phyloP scores from a whole-genome alignment of 2,329 filamentous ascomycete species.

The Aspergillus awamori region DNA sequence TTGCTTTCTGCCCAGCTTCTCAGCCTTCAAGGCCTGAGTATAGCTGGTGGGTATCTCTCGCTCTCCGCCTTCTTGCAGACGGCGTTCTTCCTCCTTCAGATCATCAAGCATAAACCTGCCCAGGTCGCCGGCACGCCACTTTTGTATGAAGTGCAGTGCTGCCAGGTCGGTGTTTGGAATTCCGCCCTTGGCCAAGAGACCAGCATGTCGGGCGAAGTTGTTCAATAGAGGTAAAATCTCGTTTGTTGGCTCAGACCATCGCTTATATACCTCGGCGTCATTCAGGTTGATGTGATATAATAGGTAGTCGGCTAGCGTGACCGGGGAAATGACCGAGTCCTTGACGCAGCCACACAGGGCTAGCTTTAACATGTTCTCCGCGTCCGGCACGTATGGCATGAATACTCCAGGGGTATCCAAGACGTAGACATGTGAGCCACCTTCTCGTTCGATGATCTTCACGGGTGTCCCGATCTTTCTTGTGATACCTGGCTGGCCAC shows the following conservation, averaged over 20 bases:
- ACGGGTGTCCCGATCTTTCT: constrained; percentile 81
- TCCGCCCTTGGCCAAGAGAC: constrained; percentile 74
- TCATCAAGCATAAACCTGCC: constrained; percentile 81
- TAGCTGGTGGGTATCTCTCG: constrained; percentile 43
- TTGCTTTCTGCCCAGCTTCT: constrained; percentile 37
- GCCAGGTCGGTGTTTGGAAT: constrained; percentile 70
- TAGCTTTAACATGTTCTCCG: constrained; percentile 92
- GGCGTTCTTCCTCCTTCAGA: constrained; percentile 63
- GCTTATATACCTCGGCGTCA: constrained; percentile 64
- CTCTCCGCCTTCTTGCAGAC: constrained; percentile 41
- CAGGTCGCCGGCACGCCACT: constrained; percentile 76
- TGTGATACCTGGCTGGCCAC: constrained; percentile 86
- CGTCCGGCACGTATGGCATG: constrained; percentile 82
- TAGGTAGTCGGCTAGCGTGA: constrained; percentile 85
- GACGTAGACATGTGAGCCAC: constrained; percentile 71
- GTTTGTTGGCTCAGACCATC: constrained; percentile 75
- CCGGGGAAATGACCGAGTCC: constrained; percentile 76
- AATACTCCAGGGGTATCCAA: constrained; percentile 95
- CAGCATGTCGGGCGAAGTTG: constrained; percentile 71
- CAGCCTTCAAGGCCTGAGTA: constrained; percentile 47
- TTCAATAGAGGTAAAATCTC: constrained; percentile 74
- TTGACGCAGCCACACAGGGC: constrained; percentile 88
- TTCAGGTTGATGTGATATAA: constrained; percentile 78
- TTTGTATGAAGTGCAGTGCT: constrained; percentile 77
- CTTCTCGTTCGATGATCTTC: constrained; percentile 68